Evolutionary conservation across 2,329 filamentous ascomycete species (phyloP).

Genomic region (Botrytis aclada): DNA sequence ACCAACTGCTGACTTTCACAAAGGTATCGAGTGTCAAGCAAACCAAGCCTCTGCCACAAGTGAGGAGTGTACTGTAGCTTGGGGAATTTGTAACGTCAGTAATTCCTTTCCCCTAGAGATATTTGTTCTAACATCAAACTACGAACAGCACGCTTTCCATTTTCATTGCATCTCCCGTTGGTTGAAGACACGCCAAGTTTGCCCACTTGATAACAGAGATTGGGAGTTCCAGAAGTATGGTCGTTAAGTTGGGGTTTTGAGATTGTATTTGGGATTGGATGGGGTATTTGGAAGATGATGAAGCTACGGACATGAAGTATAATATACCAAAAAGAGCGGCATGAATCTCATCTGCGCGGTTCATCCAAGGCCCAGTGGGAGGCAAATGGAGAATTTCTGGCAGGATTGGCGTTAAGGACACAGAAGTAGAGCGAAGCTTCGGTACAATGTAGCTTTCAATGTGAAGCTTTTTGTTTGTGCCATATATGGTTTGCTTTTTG

Average conservation of each 20-base stretch:
- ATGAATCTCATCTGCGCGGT: slow-evolving; percentile 7
- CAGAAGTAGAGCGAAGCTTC: slow-evolving; percentile 13
- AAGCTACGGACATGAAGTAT: slow-evolving; percentile 8
- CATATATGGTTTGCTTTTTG: slow-evolving; percentile 12
- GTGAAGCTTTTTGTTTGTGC: slow-evolving; percentile 9
- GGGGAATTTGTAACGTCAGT: slow-evolving; percentile 97
- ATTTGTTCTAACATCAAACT: slow-evolving; percentile 15
- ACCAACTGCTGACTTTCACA: slow-evolving; percentile 21
- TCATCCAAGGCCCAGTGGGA: not conserved
- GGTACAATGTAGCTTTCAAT: slow-evolving; percentile 12
- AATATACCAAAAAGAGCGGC: slow-evolving; percentile 16
- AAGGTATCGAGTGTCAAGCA: slow-evolving; percentile 96
- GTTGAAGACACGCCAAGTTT: slow-evolving; percentile 98
- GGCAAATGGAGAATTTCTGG: slow-evolving; percentile 3
- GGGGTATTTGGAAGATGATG: not conserved
- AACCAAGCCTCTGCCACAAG: slow-evolving; percentile 97
- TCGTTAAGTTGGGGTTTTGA: slow-evolving; percentile 43
- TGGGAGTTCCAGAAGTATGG: slow-evolving; percentile 99
- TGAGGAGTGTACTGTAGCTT: slow-evolving; percentile 97
- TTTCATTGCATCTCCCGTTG: slow-evolving; percentile 99
- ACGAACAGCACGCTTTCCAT: slow-evolving; percentile 87
- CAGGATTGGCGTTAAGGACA: slow-evolving; percentile 17
- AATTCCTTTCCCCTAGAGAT: not conserved
- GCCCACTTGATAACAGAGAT: slow-evolving; percentile 93
- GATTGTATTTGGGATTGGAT: not conserved